A percentile compares a stretch with the other conserved stretches of the same genome.
Evolutionary conservation across 2,329 filamentous ascomycete species (phyloP).

Genomic region (Pyrenochaeta sp.): DNA sequence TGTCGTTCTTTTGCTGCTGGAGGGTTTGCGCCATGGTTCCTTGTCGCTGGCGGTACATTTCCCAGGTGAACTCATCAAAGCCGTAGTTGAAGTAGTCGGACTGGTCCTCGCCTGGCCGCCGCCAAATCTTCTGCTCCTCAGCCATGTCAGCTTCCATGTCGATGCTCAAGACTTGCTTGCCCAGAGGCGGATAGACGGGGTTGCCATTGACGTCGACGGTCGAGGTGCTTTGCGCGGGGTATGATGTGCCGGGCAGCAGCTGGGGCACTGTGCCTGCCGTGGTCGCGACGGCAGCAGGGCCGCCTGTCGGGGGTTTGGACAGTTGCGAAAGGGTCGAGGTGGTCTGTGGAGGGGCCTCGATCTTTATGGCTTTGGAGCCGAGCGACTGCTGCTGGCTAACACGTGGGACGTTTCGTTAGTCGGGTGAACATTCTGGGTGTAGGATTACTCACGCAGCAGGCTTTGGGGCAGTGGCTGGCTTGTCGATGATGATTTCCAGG

Average conservation of each 20-base stretch:
- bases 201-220: constrained; percentile 85
- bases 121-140: constrained; percentile 89
- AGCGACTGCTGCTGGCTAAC: constrained; percentile 33
- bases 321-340: constrained; percentile 31
- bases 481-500: constrained; percentile 61
- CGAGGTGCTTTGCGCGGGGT: constrained; percentile 73
- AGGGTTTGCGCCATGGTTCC: constrained; percentile 79
- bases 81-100: constrained; percentile 99
- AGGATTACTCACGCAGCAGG: constrained; percentile 39
- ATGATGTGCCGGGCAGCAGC: constrained; percentile 51
- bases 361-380: constrained; percentile 49
- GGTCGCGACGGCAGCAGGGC: constrained; percentile 7
- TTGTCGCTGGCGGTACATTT: constrained; percentile 90
- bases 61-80: constrained; percentile 98
- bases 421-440: too few species aligned
- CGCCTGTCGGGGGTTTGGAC: constrained; percentile 15
- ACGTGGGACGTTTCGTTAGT: constrained; percentile 28
- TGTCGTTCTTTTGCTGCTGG: constrained; percentile 77
- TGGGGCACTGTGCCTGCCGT: constrained; percentile 32
- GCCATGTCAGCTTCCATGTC: constrained; percentile 62
- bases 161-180: constrained; percentile 73
- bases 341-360: constrained; percentile 39
- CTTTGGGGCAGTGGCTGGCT: constrained; percentile 51
- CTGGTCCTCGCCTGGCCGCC: constrained; percentile 90
- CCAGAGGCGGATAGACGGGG: constrained; percentile 74